A percentile compares a stretch with the other conserved stretches of the same genome.
These are phyloP conservation scores for Fallopia convolvulus DNA, from an alignment of 148 eudicot species.

Conservation along the genomic window DNA sequence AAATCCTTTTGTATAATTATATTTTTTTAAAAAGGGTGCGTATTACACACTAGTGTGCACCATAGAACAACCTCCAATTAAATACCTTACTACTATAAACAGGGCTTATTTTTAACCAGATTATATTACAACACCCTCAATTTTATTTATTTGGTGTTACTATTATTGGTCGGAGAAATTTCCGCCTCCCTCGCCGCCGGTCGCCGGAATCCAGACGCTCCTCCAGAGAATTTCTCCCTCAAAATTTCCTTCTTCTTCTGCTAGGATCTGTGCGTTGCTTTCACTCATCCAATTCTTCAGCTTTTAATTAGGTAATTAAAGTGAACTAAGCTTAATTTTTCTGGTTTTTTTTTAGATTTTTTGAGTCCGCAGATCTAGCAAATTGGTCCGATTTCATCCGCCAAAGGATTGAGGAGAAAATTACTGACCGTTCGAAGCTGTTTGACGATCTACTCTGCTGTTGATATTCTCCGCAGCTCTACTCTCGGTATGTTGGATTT, in stretches of 20 bases:
- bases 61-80: conserved; percentile 31
- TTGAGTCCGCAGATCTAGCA: conserved; percentile 21
- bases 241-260: neutral
- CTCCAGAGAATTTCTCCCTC: neutral
- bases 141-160: conserved; percentile 39
- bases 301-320: conserved; percentile 10
- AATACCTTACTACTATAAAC: conserved; percentile 36
- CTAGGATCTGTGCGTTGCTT: conserved; percentile 8
- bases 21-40: conserved; percentile 18
- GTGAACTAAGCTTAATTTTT: neutral
- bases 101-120: conserved; percentile 36
- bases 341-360: conserved; percentile 4
- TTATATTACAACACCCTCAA: conserved; percentile 33
- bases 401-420: conserved; percentile 25
- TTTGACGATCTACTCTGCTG: conserved; percentile 27
- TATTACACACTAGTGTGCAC: conserved; percentile 38
- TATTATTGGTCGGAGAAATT: conserved; percentile 17
- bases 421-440: conserved; percentile 6
- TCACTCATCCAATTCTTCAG: conserved; percentile 14
- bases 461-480: conserved; percentile 14
- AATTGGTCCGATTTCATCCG: conserved; percentile 25
- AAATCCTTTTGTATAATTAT: neutral
- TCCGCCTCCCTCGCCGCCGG: conserved; percentile 12
- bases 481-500: conserved; percentile 44
- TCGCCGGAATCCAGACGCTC: conserved; percentile 15